These are phyloP conservation scores for Fusarium dimerum DNA, from an alignment of 2,329 filamentous ascomycete genomes.

Conservation along the genomic window DNA sequence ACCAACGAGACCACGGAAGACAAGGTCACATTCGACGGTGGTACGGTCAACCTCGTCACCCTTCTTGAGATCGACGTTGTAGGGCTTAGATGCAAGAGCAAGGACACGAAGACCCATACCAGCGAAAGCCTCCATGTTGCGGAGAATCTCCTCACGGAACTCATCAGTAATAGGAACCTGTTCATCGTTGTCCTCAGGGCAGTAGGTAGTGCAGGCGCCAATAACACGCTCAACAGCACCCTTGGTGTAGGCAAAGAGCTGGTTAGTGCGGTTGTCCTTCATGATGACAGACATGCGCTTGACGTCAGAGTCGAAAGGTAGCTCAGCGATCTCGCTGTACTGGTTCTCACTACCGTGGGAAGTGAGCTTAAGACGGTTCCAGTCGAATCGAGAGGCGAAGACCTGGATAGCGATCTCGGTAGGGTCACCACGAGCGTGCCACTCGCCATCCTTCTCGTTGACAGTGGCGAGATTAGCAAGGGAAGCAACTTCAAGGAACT, in stretches of 20 bases:
- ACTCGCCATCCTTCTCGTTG: slow-evolving; percentile 55
- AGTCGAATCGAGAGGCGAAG: slow-evolving; percentile 67
- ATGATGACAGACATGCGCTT: slow-evolving; percentile 78
- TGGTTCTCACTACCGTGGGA: slow-evolving; percentile 34
- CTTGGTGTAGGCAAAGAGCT: slow-evolving; percentile 55
- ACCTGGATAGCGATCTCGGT: slow-evolving; percentile 79
- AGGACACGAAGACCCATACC: slow-evolving; percentile 72
- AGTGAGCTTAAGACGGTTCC: slow-evolving; percentile 42
- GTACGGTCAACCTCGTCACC: slow-evolving; percentile 52
- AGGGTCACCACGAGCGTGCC: slow-evolving; percentile 69
- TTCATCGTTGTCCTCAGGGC: slow-evolving; percentile 7
- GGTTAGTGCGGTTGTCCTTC: slow-evolving; percentile 41
- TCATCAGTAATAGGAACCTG: slow-evolving; percentile 51
- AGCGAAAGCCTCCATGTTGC: slow-evolving; percentile 58
- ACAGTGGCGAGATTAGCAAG: slow-evolving; percentile 68
- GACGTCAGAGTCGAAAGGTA: slow-evolving; percentile 76
- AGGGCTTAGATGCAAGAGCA: slow-evolving; percentile 59
- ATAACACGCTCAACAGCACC: slow-evolving; percentile 61
- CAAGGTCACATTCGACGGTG: slow-evolving; percentile 66
- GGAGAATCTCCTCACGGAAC: slow-evolving; percentile 49
- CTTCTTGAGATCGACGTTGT: slow-evolving; percentile 49
- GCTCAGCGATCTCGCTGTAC: slow-evolving; percentile 64
- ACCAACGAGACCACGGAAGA: slow-evolving; percentile 78
- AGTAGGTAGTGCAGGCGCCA: slow-evolving; percentile 28
- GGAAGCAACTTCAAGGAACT: slow-evolving; percentile 32